These are phyloP conservation scores for Pterocarpus santalinus DNA, from an alignment of 306 rosid species.

Conservation along the genomic window DNA sequence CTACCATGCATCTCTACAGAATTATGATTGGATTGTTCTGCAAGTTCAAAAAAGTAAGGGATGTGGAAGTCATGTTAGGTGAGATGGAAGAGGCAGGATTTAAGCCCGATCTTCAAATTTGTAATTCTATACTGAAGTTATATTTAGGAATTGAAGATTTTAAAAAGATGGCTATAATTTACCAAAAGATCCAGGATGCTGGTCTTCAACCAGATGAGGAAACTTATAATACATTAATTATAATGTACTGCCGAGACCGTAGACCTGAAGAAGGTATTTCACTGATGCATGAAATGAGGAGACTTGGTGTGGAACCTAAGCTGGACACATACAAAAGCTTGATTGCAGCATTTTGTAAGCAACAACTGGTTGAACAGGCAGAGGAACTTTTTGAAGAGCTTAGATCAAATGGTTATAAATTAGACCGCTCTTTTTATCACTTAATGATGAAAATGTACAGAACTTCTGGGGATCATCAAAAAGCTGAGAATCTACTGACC, in stretches of 20 bases:
- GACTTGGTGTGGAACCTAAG: conserved; percentile 75
- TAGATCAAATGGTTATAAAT: conserved; percentile 66
- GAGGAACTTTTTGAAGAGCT: conserved; percentile 95
- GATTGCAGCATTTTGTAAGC: conserved; percentile 89
- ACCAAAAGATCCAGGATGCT: conserved; percentile 71
- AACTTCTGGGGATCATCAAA: conserved; percentile 78
- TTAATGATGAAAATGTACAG: conserved; percentile 89
- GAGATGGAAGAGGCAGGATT: conserved; percentile 93
- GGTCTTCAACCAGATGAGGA: conserved; percentile 81
- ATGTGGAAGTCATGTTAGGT: conserved; percentile 78
- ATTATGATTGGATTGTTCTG: conserved; percentile 76
- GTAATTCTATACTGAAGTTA: conserved; percentile 75
- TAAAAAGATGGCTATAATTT: conserved; percentile 64
- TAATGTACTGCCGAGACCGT: conserved; percentile 87
- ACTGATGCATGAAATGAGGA: conserved; percentile 86
- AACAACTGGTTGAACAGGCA: conserved; percentile 68
- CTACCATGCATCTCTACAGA: conserved; percentile 87
- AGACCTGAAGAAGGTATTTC: conserved; percentile 92
- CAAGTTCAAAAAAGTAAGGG: conserved; percentile 75
- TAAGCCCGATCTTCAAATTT: conserved; percentile 83
- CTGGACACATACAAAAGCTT: conserved; percentile 88
- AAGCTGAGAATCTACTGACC: conserved; percentile 77
- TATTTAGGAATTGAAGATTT: conserved; percentile 80
- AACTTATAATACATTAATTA: conserved; percentile 78
- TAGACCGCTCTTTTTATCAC: conserved; percentile 93